Conservation (phyloP, 1,284 basidiomycete species). For the Puccinia horiana region DNA sequence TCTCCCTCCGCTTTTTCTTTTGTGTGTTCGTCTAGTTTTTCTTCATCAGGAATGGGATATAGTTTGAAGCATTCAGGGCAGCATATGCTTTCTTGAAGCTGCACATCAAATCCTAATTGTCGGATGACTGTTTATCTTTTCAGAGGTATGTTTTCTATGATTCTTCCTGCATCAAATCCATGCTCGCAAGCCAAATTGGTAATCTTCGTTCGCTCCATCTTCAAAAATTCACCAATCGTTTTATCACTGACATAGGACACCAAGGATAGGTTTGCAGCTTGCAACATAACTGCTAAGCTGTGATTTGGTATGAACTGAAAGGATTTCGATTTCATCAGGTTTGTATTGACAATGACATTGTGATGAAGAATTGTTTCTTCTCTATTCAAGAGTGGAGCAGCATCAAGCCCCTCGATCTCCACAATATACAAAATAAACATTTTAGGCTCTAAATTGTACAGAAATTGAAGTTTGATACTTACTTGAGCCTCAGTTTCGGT, state of each 20-base stretch:
- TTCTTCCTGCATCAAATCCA: neutral
- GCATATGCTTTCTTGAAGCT: neutral
- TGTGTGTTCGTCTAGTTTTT: too few relatives aligned
- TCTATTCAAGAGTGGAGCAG: too few relatives aligned
- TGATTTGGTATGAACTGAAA: neutral
- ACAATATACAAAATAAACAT: too few relatives aligned
- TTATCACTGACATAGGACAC: neutral
- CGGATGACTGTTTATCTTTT: neutral
- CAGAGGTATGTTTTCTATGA: neutral
- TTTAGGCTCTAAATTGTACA: too few relatives aligned
- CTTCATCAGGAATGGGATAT: neutral
- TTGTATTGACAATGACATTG: neutral
- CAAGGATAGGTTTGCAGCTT: neutral
- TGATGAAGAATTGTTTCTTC: too few relatives aligned
- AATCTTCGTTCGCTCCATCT: neutral
- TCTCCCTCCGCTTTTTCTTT: too few relatives aligned
- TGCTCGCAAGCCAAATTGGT: neutral
- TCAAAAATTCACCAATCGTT: neutral
- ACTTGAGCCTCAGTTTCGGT: too few relatives aligned
- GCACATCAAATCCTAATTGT: neutral
- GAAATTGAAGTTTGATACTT: too few relatives aligned
- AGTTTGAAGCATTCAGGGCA: conserved; percentile 1
- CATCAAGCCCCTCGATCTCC: too few relatives aligned
- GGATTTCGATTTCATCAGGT: neutral
- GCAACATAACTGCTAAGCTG: neutral